A percentile compares a stretch with the other conserved stretches of the same genome.
These are phyloP conservation scores for Corynascus novoguineensis DNA, from an alignment of 495 filamentous ascomycete genomes.

Conservation along the genomic window DNA sequence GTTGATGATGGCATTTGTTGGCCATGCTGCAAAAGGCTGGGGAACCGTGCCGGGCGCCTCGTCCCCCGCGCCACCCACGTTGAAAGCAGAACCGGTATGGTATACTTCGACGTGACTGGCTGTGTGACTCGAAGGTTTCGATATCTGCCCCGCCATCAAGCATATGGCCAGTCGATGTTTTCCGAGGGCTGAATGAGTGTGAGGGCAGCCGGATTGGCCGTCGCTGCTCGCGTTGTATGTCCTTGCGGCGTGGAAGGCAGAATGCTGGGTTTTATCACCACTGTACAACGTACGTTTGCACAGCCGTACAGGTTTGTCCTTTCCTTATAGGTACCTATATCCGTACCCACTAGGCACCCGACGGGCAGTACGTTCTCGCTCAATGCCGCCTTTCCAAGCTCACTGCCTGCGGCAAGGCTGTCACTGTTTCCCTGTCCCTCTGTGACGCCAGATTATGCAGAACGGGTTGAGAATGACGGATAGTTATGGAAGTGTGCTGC, in stretches of 20 bases:
- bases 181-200: background rate
- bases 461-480: no score
- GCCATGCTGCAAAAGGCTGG: background rate
- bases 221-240: background rate
- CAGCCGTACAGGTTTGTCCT: no score
- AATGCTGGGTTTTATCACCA: background rate
- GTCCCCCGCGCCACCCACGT: slow-evolving; percentile 3
- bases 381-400: background rate
- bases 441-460: no score
- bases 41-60: slow-evolving; percentile 3
- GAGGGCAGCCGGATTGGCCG: slow-evolving; percentile 12
- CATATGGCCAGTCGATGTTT: slow-evolving; percentile 10
- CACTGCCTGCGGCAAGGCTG: background rate
- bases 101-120: slow-evolving; percentile 9
- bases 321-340: no score
- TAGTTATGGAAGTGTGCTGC: no score
- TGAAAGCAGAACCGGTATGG: slow-evolving; percentile 6
- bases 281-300: no score
- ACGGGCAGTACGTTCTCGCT: slow-evolving; percentile 10
- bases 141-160: slow-evolving; percentile 1
- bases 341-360: no score
- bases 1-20: slow-evolving; percentile 3
- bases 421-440: no score
- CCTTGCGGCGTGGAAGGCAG: background rate
- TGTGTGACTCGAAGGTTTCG: background rate